Conservation (phyloP, 2,329 filamentous ascomycete genomes). For the Neocatenulostroma microsporum region DNA sequence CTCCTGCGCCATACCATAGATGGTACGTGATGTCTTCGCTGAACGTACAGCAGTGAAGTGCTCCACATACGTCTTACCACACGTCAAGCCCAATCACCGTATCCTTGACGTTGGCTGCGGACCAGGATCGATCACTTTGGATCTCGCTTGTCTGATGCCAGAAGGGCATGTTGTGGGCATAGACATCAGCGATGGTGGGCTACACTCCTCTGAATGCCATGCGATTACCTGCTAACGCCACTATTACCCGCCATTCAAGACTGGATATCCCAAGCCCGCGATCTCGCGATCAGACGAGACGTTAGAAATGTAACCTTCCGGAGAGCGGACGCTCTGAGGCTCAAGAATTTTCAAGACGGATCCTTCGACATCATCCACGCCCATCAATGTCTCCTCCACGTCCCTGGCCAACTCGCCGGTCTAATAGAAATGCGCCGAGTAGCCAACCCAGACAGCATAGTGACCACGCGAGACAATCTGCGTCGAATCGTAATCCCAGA, state of each 20-base stretch:
- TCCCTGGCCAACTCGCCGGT: neutral
- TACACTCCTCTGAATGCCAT: too few relatives aligned
- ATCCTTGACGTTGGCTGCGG: neutral
- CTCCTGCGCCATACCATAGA: too few relatives aligned
- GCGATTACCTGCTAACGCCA: too few relatives aligned
- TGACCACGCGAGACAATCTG: neutral
- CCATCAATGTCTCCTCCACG: neutral
- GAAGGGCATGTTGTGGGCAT: neutral
- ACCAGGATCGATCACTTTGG: neutral
- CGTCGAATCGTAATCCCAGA: neutral
- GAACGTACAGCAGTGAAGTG: too few relatives aligned
- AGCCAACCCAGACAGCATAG: neutral
- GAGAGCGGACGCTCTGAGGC: neutral
- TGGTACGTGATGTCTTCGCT: too few relatives aligned
- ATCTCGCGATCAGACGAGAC: neutral
- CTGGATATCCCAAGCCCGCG: neutral
- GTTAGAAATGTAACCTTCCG: neutral
- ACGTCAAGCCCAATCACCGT: neutral
- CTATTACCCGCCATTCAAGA: neutral
- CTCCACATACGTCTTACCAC: too few relatives aligned
- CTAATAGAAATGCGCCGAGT: neutral
- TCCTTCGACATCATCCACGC: neutral
- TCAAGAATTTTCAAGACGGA: neutral
- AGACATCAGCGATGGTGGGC: neutral
- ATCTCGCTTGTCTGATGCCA: neutral